These are phyloP conservation scores for Arbutus unedo DNA, from an alignment of 148 eudicot genomes.

Conservation along the genomic window DNA sequence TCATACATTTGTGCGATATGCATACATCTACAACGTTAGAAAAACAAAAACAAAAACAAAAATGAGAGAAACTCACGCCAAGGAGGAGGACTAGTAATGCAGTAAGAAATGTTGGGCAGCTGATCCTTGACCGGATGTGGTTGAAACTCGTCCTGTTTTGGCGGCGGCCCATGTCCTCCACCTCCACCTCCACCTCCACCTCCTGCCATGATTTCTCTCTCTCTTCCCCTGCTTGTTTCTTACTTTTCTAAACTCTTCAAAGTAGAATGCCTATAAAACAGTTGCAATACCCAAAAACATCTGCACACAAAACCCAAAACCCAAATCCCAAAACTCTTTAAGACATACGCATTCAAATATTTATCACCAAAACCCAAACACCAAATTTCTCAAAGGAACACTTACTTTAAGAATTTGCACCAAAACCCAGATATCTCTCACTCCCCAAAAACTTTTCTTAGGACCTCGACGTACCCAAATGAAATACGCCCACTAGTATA, in stretches of 20 bases:
- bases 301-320: slow-evolving; percentile 15
- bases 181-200: slow-evolving; percentile 41
- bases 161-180: slow-evolving; percentile 66
- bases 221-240: slow-evolving; percentile 15
- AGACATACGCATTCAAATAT: no score
- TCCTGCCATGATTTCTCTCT: slow-evolving; percentile 33
- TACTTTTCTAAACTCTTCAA: slow-evolving; percentile 11
- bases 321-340: neutral
- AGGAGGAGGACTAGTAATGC: slow-evolving; percentile 92
- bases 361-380: slow-evolving; percentile 9
- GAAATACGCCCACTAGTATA: no score
- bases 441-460: neutral
- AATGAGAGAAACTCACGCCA: slow-evolving; percentile 63
- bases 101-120: slow-evolving; percentile 65
- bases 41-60: neutral
- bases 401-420: neutral
- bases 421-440: neutral
- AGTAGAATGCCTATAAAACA: slow-evolving; percentile 5
- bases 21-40: neutral
- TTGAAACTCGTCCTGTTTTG: slow-evolving; percentile 65
- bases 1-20: slow-evolving; percentile 10
- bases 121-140: slow-evolving; percentile 90
- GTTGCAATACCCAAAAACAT: slow-evolving; percentile 6
- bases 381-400: slow-evolving; percentile 1
- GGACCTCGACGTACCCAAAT: no score